A percentile compares a stretch with the other conserved stretches of the same genome.
phyloP scores from a whole-genome alignment of 2,329 filamentous ascomycete species.

The Aspergillus sp. region DNA sequence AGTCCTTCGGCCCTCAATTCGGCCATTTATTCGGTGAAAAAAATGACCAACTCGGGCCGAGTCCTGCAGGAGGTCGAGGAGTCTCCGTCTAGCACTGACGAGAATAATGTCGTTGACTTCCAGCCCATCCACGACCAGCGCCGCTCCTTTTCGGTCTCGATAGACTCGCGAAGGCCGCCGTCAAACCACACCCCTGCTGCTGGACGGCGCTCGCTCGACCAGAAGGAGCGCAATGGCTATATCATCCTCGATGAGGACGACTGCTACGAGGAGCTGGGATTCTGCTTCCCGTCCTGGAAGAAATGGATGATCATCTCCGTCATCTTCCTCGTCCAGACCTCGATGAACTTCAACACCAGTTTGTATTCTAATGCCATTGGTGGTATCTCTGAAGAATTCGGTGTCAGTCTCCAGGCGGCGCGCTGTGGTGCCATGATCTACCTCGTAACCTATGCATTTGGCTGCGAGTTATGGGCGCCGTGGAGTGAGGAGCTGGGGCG shows the following conservation, averaged over 20 bases:
- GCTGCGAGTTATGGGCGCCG: conserved; percentile 84
- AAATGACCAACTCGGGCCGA: no score
- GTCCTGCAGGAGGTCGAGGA: no score
- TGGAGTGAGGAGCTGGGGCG: conserved; percentile 83
- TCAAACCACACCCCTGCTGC: no score
- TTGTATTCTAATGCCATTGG: conserved; percentile 69
- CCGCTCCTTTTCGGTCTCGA: no score
- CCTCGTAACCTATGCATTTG: conserved; percentile 77
- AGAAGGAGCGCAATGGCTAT: no score
- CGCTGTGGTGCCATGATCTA: conserved; percentile 76
- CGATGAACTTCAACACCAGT: conserved; percentile 78
- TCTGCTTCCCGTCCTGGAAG: conserved; percentile 58
- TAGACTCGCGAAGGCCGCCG: no score
- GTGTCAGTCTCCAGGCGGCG: conserved; percentile 66
- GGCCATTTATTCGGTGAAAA: no score
- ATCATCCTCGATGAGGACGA: conserved; percentile 47
- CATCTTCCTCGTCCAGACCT: conserved; percentile 72
- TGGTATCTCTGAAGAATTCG: conserved; percentile 67
- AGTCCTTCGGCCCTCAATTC: no score
- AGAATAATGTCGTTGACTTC: no score
- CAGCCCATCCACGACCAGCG: no score
- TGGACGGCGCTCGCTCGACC: no score
- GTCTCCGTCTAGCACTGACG: no score
- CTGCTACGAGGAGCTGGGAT: conserved; percentile 67
- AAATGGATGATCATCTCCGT: conserved; percentile 74